Conservation (phyloP, 2,329 filamentous ascomycete species). For the Fusarium sp. region DNA sequence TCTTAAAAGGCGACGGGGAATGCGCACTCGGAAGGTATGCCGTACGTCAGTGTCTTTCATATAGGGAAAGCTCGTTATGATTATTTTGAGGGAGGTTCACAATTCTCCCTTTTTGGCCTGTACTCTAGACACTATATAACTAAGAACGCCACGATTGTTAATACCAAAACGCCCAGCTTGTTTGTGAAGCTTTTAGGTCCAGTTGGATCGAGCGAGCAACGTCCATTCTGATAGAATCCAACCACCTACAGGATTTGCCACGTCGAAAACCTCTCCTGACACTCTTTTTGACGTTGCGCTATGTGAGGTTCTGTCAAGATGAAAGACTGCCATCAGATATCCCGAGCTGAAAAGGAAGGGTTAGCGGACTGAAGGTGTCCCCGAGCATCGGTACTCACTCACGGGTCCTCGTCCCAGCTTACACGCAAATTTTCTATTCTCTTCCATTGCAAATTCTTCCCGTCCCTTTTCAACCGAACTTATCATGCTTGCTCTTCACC, state of each 20-base stretch:
- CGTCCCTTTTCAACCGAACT: conserved; percentile 63
- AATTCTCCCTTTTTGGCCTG: conserved; percentile 35
- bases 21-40: conserved; percentile 19
- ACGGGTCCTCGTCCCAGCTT: background rate
- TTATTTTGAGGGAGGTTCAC: conserved; percentile 14
- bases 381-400: background rate
- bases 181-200: background rate
- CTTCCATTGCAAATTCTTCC: background rate
- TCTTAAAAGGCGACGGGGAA: conserved; percentile 24
- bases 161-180: background rate
- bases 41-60: conserved; percentile 16
- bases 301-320: background rate
- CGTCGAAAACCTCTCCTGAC: too few species aligned
- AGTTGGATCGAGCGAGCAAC: background rate
- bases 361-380: background rate
- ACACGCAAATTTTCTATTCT: background rate
- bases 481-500: conserved; percentile 93
- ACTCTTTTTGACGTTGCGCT: background rate
- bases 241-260: background rate
- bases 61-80: conserved; percentile 22
- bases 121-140: conserved; percentile 46
- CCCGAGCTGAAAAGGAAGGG: too few species aligned
- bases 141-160: conserved; percentile 33
- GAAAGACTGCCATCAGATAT: background rate
- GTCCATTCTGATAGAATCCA: background rate